Evolutionary conservation across 805 yeast genomes (phyloP).

Genomic region (Myxozyma sirexii): DNA sequence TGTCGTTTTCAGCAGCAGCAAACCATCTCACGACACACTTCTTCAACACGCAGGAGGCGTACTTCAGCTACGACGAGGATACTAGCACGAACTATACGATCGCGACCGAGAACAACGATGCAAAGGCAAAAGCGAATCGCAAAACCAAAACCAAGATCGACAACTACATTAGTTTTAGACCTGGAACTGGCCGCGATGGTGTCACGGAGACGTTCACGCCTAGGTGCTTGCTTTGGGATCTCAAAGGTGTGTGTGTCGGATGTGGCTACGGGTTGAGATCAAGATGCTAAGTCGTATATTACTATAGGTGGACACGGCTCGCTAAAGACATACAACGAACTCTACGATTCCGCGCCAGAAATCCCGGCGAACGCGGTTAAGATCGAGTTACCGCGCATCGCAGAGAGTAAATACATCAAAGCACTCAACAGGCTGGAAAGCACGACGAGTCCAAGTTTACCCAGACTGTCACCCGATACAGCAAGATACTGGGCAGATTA

Average conservation of each 20-base stretch:
- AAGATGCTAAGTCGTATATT: background rate
- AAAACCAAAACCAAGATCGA: slow-evolving; percentile 41
- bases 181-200: slow-evolving; percentile 43
- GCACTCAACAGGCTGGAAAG: slow-evolving; percentile 56
- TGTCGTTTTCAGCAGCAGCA: slow-evolving; percentile 71
- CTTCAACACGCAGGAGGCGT: slow-evolving; percentile 76
- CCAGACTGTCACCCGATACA: slow-evolving; percentile 46
- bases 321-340: slow-evolving; percentile 40
- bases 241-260: slow-evolving; percentile 47
- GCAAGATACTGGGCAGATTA: slow-evolving; percentile 82
- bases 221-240: slow-evolving; percentile 79
- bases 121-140: background rate
- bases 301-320: slow-evolving; percentile 55
- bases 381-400: slow-evolving; percentile 46
- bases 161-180: slow-evolving; percentile 53
- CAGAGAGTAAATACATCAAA: slow-evolving; percentile 62
- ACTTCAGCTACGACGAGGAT: slow-evolving; percentile 54
- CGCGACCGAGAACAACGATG: slow-evolving; percentile 6
- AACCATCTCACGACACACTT: slow-evolving; percentile 80
- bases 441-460: slow-evolving; percentile 22
- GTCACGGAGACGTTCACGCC: slow-evolving; percentile 71
- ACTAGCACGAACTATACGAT: slow-evolving; percentile 20
- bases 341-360: slow-evolving; percentile 27
- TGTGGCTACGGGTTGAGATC: background rate
- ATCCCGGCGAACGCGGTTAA: slow-evolving; percentile 37